Evolutionary conservation across 129 eudicot species (phyloP), one percentile per base, ranked within the genome.

Genomic region (Tagetes patula): DNA sequence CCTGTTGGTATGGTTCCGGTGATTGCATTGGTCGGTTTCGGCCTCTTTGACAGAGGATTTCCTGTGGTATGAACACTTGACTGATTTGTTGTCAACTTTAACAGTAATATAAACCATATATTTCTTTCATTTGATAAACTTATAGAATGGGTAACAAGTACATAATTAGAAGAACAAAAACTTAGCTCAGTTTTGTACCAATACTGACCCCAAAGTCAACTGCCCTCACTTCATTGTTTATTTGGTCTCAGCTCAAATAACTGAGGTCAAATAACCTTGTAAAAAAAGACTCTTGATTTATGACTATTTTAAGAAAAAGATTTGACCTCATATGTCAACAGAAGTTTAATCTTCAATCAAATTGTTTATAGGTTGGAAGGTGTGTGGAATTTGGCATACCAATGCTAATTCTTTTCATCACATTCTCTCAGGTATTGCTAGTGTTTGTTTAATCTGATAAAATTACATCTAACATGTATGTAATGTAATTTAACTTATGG

Each of bases 1-100:
- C 99, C 99, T 32, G 82, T 95, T 72, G 97, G 96, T 3, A 90
- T 91, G 99, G 99, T 84, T 70, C 97, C 99, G 1, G 99, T 95
- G 6, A 92, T 95, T 58, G 81, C 97, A 55, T 84, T 91, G 79
- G 90, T 77, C 27, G 99, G 99, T 8, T 88, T 95, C 77, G 99
- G 99, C 47, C 89, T 95, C 31, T 83, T 95, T 70, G 99, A 95
- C 75, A 85, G 91, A 81, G 99, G 99, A 67, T 95, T 95, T 75
- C 97, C 99, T 1, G 91, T 88, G 96, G 99, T 95, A 85, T 7
- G 87, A 14, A 46, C 50, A 71, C 54, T 67, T 48, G 37, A 71
- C 71, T 69, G 20, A 52, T 66, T 42, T 27, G 30, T 65, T 40
- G 65, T 65, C 65, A 12, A 52, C 55, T 52, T 74, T 11, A 43